These are phyloP conservation scores for Fusarium bactridioides DNA, from an alignment of 2,329 filamentous ascomycete species.

Conservation along the genomic window DNA sequence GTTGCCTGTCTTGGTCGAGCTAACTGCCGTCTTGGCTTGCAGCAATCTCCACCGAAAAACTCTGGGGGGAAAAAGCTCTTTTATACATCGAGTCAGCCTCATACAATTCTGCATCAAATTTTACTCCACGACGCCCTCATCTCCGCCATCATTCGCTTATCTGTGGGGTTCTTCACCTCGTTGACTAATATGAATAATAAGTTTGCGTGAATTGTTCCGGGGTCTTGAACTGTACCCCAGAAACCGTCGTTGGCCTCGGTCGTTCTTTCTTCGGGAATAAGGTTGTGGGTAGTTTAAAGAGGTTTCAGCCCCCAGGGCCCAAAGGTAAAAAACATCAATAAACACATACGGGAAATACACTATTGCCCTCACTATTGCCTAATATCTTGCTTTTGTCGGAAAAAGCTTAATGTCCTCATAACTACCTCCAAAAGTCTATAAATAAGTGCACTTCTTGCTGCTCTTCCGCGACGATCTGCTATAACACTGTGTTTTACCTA, in stretches of 20 bases:
- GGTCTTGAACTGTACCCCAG: not conserved
- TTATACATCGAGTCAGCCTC: not conserved
- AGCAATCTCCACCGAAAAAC: not conserved
- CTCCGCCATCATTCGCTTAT: conserved; percentile 25
- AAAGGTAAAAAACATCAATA: too few relatives aligned
- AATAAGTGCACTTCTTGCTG: too few relatives aligned
- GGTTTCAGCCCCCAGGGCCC: too few relatives aligned
- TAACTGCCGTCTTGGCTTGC: not conserved
- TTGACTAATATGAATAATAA: conserved; percentile 29
- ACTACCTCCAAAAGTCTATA: too few relatives aligned
- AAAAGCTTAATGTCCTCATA: too few relatives aligned
- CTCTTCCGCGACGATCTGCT: too few relatives aligned
- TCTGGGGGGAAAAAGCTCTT: not conserved
- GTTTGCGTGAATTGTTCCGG: not conserved
- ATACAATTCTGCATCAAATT: not conserved
- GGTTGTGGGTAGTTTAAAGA: too few relatives aligned
- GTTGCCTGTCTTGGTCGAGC: not conserved
- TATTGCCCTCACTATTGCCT: too few relatives aligned
- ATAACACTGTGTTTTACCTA: too few relatives aligned
- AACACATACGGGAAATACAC: too few relatives aligned
- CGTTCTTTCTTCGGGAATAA: too few relatives aligned
- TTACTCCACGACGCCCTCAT: not conserved
- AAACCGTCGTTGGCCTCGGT: not conserved
- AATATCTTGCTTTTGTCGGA: too few relatives aligned
- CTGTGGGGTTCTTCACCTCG: conserved; percentile 20